A percentile compares a stretch with the other conserved stretches of the same genome.
Conservation (phyloP, 805 yeast species). For the Yamadazyma tumulicola region DNA sequence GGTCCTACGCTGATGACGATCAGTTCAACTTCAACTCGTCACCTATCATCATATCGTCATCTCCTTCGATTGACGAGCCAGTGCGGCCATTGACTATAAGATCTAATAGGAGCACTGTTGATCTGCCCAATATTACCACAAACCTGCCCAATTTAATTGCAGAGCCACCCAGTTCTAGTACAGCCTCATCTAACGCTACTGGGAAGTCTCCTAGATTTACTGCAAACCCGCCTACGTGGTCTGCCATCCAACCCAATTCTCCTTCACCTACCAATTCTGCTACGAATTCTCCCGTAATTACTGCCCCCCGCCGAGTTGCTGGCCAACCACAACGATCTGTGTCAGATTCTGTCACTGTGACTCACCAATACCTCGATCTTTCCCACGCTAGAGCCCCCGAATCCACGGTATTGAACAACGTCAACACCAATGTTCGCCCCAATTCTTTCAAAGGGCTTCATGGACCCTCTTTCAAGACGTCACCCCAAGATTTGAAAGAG, state of each 20-base stretch:
- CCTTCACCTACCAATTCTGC: background rate
- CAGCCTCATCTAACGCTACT: no score
- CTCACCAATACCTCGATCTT: constrained; percentile 6
- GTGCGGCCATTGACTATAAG: constrained; percentile 9
- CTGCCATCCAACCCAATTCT: no score
- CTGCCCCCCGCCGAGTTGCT: no score
- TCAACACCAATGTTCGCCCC: constrained; percentile 3
- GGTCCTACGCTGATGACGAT: background rate
- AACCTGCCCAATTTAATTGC: no score
- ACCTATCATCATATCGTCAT: constrained; percentile 13
- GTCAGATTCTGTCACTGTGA: constrained; percentile 12
- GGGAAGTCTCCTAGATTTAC: no score
- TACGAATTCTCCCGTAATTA: no score
- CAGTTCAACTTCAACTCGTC: constrained; percentile 1
- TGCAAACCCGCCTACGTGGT: no score
- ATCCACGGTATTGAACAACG: constrained; percentile 7
- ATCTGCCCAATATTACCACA: no score
- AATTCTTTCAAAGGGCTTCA: constrained; percentile 50
- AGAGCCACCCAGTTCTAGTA: no score
- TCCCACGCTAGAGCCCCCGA: background rate
- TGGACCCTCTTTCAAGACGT: constrained; percentile 50
- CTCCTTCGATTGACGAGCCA: constrained; percentile 13
- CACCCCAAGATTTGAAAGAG: constrained; percentile 23
- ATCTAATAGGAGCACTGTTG: background rate
- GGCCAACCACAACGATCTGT: constrained; percentile 3